Percentiles rank a stretch among this genome's conserved stretches.
phyloP scores from a whole-genome alignment of 495 filamentous ascomycete species.

The Tetracladium marchalianum region DNA sequence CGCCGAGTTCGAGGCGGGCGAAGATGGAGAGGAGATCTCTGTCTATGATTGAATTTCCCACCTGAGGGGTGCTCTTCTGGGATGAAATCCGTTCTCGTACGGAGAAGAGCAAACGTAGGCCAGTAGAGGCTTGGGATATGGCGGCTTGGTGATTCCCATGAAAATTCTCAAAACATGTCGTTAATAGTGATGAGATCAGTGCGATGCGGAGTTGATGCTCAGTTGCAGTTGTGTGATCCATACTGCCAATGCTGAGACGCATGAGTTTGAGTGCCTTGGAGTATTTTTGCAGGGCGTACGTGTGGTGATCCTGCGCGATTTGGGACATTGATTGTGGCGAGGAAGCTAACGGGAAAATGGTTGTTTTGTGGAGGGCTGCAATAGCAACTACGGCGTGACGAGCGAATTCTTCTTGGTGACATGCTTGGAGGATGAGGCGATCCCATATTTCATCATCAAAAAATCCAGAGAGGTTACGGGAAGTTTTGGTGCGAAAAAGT shows the following conservation, averaged over 20 bases:
- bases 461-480: conserved; percentile 8
- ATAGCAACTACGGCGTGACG: neutral
- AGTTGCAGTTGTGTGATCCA: neutral
- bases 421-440: conserved; percentile 7
- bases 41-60: too few species aligned
- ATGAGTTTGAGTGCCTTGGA: conserved; percentile 9
- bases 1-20: too few species aligned
- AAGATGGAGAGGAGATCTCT: too few species aligned
- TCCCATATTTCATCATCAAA: conserved; percentile 12
- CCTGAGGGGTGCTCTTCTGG: too few species aligned
- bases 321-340: too few species aligned
- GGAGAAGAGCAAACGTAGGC: too few species aligned
- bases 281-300: conserved; percentile 14
- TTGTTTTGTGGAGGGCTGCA: neutral
- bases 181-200: conserved; percentile 12
- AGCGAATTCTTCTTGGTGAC: neutral
- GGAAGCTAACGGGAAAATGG: too few species aligned
- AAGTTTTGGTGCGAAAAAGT: conserved; percentile 13
- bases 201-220: conserved; percentile 5
- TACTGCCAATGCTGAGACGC: conserved; percentile 2
- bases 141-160: conserved; percentile 5
- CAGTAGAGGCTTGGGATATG: conserved; percentile 2
- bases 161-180: conserved; percentile 15
- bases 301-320: conserved; percentile 7
- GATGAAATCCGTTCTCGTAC: too few species aligned